Conservation (phyloP, 148 eudicot genomes). For the Diospyros lotus region DNA sequence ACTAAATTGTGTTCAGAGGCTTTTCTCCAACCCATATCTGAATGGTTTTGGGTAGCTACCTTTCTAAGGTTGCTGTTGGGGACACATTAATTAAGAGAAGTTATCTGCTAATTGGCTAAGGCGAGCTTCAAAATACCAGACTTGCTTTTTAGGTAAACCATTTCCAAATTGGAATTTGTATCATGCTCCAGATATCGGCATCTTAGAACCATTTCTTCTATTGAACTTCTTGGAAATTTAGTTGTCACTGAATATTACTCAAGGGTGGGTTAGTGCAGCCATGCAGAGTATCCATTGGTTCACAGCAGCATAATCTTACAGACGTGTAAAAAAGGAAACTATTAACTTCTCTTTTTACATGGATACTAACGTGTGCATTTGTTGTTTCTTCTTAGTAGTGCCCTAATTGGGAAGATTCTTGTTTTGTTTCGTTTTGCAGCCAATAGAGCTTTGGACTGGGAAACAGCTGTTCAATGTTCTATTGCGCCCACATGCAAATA, state of each 20-base stretch:
- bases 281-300: background rate
- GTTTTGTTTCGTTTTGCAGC: conserved; percentile 48
- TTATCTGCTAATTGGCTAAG: background rate
- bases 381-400: no score
- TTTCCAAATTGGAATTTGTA: background rate
- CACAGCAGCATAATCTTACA: no score
- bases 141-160: background rate
- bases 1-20: background rate
- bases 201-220: background rate
- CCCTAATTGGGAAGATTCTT: no score
- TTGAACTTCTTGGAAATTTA: background rate
- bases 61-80: background rate
- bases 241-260: background rate
- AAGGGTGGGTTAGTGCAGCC: background rate
- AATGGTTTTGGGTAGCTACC: background rate
- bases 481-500: conserved; percentile 71
- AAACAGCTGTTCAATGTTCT: conserved; percentile 85
- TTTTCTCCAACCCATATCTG: background rate
- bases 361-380: background rate
- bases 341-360: background rate
- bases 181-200: background rate
- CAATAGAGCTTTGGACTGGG: conserved; percentile 97
- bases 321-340: no score
- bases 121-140: background rate
- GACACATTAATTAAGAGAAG: background rate